Base-by-base conservation (phyloP, 116 monocot genomes). In the Phalaenopsis hybrid region DNA sequence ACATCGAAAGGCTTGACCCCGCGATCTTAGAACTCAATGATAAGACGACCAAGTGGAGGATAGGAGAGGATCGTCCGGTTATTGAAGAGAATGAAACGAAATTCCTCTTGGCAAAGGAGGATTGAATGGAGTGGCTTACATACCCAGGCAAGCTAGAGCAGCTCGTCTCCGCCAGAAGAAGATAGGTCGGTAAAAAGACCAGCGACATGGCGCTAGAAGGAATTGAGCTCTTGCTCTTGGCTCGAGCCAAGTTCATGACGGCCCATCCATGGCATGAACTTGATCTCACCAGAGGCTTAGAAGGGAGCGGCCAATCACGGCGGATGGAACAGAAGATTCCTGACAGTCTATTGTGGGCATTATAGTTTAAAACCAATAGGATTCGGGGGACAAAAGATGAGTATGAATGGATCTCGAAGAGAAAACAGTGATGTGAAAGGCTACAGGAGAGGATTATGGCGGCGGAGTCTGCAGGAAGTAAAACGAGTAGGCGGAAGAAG, bases 321-420 rank as follows among this genome's bases (percentile, higher is more conserved):
- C 73, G 84, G 84, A 84, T 41, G 88, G 82, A 10, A 75, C 79
- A 1, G 85, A 84, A 2, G 86, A 81, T 0, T 82, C 80, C 74
- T 89, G 89, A 89, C 85, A 88, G 44, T 89, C 92, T 85, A 83
- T 85, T 2, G 85, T 83, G 50, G 89, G 89, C 92, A 92, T 92
- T 76, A 10, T 80, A 77, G 74, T 44, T 21, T 41, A 65, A 65
- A 7, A 7, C 65, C 23, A 7, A 21, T 63, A 63, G n/a, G 63
- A 9, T 23, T 63, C 21, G 33, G 2, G 11, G 13, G 70, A 34
- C 33, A 34, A 34, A 23, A 34, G 34, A 15, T 18, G 6, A 15
- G 34, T 2, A 33, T 1, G 70, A 31, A 33, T 8, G 34, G 34
- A 70, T 63, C 63, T 63, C 5, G n/a, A 70, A 70, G 31, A 31